Evolutionary conservation across 1,284 basidiomycete species (phyloP), one percentile per base, ranked within the genome.

Genomic region (Volvariella volvacea): DNA sequence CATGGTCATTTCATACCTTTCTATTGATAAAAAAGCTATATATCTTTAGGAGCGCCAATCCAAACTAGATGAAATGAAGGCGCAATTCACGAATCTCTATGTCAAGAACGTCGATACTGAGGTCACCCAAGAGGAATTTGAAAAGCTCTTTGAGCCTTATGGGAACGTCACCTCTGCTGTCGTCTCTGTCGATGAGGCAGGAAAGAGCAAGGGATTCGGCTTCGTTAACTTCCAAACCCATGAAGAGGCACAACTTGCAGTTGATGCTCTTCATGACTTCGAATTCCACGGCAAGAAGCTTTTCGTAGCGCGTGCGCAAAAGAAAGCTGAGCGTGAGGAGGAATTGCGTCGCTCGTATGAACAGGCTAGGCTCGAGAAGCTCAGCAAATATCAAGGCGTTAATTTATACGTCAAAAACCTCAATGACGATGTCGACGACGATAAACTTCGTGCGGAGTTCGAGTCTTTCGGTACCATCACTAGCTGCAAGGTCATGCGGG

Each of bases 331-430:
- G 74, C 92, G 96, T 48, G 94, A 98, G 72, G 92, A 96, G 60
- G 96, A 99, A 71, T 73, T 99, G 46, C 88, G 92, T 63, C 81
- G 80, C 63, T 88, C 88, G 8, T 97, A 98, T 71, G 95, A 98
- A 74, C 85, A 84, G 66, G 92, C 90, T 49, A 93, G 95, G 73
- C 83, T 94, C 78, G 96, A 99, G 79, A 95, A 95, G 70, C 71
- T 96, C 58, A 89, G 88, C 81, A 98, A 99, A 74, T 97, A 92
- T 64, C 93, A 97, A 60, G 96, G 96, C 51, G 93, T 98, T 67
- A 99, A 99, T 76, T 77, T 99, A 46, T 99, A 99, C 76, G 87
- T 99, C 81, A 99, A 99, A 82, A 99, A 99, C 75, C 73, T 88
- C 59, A 83, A 89, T 65, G 92, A 95, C 60, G 90, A 94, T 58